Evolutionary conservation across 2,329 filamentous ascomycete species (phyloP).

Genomic region (Chrysosporium keratinophilum): DNA sequence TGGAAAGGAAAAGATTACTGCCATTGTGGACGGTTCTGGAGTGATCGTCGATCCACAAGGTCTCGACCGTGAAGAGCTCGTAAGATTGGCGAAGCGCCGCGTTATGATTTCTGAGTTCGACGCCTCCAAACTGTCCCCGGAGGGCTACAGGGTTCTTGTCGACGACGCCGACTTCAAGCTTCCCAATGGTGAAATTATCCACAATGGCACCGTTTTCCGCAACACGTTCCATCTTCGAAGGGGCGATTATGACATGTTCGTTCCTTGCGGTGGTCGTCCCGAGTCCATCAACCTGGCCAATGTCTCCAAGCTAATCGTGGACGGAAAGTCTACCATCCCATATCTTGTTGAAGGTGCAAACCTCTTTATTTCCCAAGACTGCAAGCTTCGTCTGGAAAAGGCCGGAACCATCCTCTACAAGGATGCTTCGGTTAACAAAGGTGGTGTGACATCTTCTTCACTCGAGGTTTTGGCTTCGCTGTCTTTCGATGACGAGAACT

Average conservation of each 20-base stretch:
- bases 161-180: constrained; percentile 85
- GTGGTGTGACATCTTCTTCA: constrained; percentile 92
- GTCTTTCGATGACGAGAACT: constrained; percentile 82
- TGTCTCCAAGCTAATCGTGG: constrained; percentile 75
- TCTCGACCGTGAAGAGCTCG: constrained; percentile 70
- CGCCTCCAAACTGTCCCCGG: constrained; percentile 66
- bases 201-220: constrained; percentile 89
- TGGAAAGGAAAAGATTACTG: constrained; percentile 88
- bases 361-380: constrained; percentile 96
- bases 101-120: constrained; percentile 88
- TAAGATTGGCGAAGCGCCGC: constrained; percentile 73
- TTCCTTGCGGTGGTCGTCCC: constrained; percentile 90
- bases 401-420: constrained; percentile 96
- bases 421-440: constrained; percentile 97
- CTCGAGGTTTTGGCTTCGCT: constrained; percentile 90
- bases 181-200: constrained; percentile 72
- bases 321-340: constrained; percentile 76
- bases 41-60: constrained; percentile 90
- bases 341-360: constrained; percentile 98
- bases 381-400: constrained; percentile 86
- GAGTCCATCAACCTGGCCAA: constrained; percentile 91
- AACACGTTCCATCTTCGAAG: constrained; percentile 92
- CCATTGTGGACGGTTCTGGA: constrained; percentile 91
- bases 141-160: constrained; percentile 84
- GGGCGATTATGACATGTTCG: constrained; percentile 70